phyloP scores from a whole-genome alignment of 164 flowering plant genomes.

The Berberis thunbergii region DNA sequence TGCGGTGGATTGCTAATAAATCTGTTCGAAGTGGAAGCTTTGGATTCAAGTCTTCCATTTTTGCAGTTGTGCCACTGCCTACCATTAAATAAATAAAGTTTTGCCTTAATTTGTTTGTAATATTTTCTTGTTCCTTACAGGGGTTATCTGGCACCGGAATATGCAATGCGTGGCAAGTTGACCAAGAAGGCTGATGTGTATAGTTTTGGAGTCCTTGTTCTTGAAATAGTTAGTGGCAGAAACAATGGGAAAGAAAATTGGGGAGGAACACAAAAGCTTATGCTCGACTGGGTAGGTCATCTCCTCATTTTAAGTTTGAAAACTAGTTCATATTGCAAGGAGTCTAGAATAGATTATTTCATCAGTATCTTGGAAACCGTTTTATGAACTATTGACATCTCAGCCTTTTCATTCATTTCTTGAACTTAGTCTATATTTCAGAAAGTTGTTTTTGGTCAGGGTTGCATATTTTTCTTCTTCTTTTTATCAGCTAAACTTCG shows the following conservation, averaged over 20 bases:
- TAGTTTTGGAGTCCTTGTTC: conserved; percentile 71
- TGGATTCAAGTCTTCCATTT: no score
- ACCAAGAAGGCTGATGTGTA: conserved; percentile 80
- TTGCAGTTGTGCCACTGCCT: no score
- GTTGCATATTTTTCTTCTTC: no score
- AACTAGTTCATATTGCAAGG: no score
- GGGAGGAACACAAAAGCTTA: conserved; percentile 35
- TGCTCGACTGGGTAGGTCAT: conserved; percentile 55
- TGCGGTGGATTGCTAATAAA: no score
- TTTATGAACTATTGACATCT: neutral
- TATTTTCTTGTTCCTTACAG: conserved; percentile 28
- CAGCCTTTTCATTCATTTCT: no score
- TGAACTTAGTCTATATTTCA: no score
- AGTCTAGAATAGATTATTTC: neutral
- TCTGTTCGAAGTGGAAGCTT: no score
- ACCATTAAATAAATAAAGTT: no score
- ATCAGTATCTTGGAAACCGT: neutral
- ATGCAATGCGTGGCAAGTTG: conserved; percentile 65
- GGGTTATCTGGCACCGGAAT: conserved; percentile 88
- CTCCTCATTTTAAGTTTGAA: no score
- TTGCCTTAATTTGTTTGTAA: neutral
- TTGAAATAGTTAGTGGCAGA: conserved; percentile 67
- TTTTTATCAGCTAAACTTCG: no score
- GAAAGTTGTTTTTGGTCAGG: no score
- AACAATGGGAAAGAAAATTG: conserved; percentile 42